phyloP scores from a whole-genome alignment of 768 basidiomycete genomes.

The Kwoniella heveanensis region DNA sequence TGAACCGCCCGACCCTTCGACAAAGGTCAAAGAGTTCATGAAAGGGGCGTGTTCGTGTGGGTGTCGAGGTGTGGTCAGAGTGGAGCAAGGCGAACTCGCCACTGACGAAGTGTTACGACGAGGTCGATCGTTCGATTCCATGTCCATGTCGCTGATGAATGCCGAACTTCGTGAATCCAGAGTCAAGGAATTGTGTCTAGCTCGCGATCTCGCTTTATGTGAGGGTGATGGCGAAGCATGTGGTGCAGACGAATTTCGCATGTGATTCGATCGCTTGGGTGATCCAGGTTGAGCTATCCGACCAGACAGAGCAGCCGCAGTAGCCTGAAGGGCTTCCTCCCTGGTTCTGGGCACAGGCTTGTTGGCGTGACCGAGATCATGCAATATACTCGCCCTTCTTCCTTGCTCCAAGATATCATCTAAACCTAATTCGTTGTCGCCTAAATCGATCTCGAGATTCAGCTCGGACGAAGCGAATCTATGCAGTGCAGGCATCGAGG shows the following conservation, averaged over 20 bases:
- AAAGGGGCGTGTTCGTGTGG: constrained; percentile 6
- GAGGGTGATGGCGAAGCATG: background rate
- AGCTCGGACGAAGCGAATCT: constrained; percentile 2
- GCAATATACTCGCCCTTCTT: constrained; percentile 17
- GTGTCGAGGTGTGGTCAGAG: constrained; percentile 12
- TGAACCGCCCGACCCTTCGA: background rate
- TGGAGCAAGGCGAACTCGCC: constrained; percentile 2
- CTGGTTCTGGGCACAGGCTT: background rate
- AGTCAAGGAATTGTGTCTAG: constrained; percentile 8
- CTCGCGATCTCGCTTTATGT: constrained; percentile 2
- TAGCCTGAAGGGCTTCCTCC: constrained; percentile 7
- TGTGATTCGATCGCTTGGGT: background rate
- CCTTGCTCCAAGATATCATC: constrained; percentile 22
- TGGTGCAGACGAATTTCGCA: background rate
- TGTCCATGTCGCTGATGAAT: background rate
- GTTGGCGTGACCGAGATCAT: background rate
- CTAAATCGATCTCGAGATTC: constrained; percentile 5
- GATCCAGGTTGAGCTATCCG: background rate
- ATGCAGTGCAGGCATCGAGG: constrained; percentile 12
- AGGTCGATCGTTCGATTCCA: background rate
- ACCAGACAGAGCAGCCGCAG: constrained; percentile 6
- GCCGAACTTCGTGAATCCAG: background rate
- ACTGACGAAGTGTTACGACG: background rate
- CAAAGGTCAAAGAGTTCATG: constrained; percentile 8
- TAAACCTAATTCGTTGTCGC: constrained; percentile 12